phyloP scores from a whole-genome alignment of 192 early-diverging fungal species.

The Linnemannia elongata region DNA sequence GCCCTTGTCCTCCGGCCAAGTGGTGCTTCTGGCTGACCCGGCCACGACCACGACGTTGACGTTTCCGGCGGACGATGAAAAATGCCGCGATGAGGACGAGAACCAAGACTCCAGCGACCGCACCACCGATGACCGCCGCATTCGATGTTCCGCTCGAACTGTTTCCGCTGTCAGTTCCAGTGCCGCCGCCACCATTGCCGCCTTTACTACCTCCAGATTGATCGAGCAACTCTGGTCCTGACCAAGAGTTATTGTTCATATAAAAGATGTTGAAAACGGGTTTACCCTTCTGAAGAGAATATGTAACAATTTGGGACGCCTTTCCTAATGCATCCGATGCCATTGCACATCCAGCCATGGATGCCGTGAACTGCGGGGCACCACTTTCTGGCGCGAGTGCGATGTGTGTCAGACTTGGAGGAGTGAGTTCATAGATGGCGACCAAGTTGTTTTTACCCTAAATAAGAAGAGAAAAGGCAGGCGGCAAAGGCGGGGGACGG shows the following conservation, averaged over 20 bases:
- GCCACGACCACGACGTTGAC: background rate
- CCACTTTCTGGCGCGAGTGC: background rate
- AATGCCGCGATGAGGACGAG: background rate
- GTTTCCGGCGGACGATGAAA: conserved; percentile 1
- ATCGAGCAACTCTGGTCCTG: background rate
- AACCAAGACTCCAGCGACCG: background rate
- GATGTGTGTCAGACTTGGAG: background rate
- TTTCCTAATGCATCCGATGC: background rate
- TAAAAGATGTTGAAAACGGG: background rate
- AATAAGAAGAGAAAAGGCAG: no score
- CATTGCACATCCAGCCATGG: background rate
- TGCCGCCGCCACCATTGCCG: background rate
- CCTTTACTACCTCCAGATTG: background rate
- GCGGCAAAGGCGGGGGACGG: background rate
- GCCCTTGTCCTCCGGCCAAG: background rate
- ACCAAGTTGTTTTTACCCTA: background rate
- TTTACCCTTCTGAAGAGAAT: background rate
- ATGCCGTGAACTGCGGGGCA: background rate
- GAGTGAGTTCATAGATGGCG: background rate
- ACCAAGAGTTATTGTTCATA: background rate
- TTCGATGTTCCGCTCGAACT: background rate
- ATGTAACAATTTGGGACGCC: background rate
- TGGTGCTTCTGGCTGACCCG: background rate
- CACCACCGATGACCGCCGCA: background rate
- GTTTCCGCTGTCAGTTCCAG: background rate